Evolutionary conservation across 2,329 filamentous ascomycete genomes (phyloP).

Genomic region (Cercospora zeina): DNA sequence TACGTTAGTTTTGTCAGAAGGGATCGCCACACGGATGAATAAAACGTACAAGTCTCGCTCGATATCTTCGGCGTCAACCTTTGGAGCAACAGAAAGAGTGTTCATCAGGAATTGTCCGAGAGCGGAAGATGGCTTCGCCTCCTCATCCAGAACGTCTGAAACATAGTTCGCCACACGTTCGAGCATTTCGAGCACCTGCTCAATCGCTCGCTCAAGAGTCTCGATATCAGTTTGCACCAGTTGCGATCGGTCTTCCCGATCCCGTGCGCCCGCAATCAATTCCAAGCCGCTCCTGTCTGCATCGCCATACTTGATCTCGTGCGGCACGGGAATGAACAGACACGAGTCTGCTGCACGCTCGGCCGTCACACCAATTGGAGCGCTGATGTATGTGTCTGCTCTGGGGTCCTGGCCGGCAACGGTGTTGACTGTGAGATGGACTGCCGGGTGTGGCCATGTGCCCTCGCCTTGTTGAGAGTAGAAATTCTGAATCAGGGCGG

Average conservation of each 20-base stretch:
- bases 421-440: slow-evolving; percentile 93
- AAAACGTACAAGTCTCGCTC: slow-evolving; percentile 83
- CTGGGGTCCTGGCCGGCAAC: slow-evolving; percentile 85
- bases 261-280: slow-evolving; percentile 78
- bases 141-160: slow-evolving; percentile 89
- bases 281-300: slow-evolving; percentile 76
- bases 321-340: slow-evolving; percentile 94
- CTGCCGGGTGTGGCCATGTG: slow-evolving; percentile 94
- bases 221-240: slow-evolving; percentile 85
- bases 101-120: slow-evolving; percentile 95
- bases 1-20: background rate
- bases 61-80: slow-evolving; percentile 86
- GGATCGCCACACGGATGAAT: background rate
- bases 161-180: slow-evolving; percentile 92
- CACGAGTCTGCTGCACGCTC: slow-evolving; percentile 95
- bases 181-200: slow-evolving; percentile 84
- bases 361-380: slow-evolving; percentile 89
- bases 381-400: slow-evolving; percentile 90
- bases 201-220: slow-evolving; percentile 77
- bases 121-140: slow-evolving; percentile 82
- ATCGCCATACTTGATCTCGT: slow-evolving; percentile 88
- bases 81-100: slow-evolving; percentile 86
- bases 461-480: slow-evolving; percentile 96
- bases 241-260: slow-evolving; percentile 71
- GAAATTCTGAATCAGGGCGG: slow-evolving; percentile 98